phyloP scores from a whole-genome alignment of 305 asterid species.

The Coffea humblotiana region DNA sequence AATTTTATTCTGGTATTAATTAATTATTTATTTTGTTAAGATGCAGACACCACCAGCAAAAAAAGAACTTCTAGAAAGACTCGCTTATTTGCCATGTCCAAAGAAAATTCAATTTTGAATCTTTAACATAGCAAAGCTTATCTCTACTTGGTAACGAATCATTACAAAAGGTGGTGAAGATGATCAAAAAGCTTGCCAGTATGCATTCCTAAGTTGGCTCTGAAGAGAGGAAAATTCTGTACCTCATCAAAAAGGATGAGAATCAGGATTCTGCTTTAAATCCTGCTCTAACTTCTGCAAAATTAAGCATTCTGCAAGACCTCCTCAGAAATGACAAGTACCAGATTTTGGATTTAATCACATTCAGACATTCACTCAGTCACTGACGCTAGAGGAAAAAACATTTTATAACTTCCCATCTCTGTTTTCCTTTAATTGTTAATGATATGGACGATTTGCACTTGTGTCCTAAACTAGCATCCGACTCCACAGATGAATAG shows the following conservation, averaged over 20 bases:
- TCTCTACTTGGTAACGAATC: not conserved
- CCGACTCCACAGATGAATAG: not conserved
- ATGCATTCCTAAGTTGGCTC: not conserved
- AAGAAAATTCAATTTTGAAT: not conserved
- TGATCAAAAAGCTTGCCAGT: not conserved
- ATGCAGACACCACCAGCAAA: not conserved
- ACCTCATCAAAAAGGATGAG: slow-evolving; percentile 93
- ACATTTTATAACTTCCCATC: not conserved
- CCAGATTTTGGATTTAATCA: not conserved
- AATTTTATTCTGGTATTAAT: not conserved
- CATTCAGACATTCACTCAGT: not conserved
- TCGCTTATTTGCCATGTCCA: not conserved
- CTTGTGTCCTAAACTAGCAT: not conserved
- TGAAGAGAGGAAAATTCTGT: slow-evolving; percentile 14
- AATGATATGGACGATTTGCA: not conserved
- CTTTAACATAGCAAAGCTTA: not conserved
- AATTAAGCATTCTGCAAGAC: slow-evolving; percentile 14
- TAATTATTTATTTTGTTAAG: not conserved
- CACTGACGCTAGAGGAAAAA: not conserved
- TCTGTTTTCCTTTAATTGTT: not conserved
- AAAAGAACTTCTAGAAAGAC: not conserved
- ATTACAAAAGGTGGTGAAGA: not conserved
- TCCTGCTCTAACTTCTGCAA: slow-evolving; percentile 77
- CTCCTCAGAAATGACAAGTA: not conserved
- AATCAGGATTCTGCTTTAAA: slow-evolving; percentile 58